Evolutionary conservation across 768 basidiomycete genomes (phyloP).

Genomic region (Leccinum longicurvipes): DNA sequence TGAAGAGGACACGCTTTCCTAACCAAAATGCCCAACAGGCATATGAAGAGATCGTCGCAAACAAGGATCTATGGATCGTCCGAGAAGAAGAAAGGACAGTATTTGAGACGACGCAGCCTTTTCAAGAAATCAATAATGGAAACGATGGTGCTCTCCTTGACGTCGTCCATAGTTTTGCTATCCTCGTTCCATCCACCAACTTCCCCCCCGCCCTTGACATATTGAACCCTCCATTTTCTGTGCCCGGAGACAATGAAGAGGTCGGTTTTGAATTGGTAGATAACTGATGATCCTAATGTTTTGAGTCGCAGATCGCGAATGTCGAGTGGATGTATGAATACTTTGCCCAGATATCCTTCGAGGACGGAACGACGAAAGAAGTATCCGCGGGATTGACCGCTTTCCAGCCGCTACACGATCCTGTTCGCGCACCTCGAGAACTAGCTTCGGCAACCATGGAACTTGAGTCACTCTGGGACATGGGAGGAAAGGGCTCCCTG

Average conservation of each 20-base stretch:
- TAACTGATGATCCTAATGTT: background rate
- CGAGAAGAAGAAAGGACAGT: background rate
- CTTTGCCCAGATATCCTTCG: constrained; percentile 4
- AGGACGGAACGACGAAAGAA: background rate
- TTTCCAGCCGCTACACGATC: background rate
- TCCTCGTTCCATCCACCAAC: background rate
- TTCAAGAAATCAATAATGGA: background rate
- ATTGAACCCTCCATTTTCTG: background rate
- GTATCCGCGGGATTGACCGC: constrained; percentile 7
- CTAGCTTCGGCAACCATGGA: background rate
- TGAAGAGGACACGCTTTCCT: no score
- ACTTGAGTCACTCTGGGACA: background rate
- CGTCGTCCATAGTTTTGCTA: background rate
- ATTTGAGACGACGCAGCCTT: background rate
- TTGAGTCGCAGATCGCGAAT: background rate
- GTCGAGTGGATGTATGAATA: constrained; percentile 6
- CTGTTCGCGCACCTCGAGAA: background rate
- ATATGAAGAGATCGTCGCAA: background rate
- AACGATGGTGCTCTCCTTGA: background rate
- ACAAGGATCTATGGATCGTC: background rate
- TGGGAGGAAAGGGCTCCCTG: background rate
- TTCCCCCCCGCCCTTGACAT: background rate
- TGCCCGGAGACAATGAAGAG: background rate
- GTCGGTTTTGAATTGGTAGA: background rate
- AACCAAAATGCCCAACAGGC: no score